Evolutionary conservation across 768 basidiomycete genomes (phyloP).

Genomic region (Tricholoma sp.): DNA sequence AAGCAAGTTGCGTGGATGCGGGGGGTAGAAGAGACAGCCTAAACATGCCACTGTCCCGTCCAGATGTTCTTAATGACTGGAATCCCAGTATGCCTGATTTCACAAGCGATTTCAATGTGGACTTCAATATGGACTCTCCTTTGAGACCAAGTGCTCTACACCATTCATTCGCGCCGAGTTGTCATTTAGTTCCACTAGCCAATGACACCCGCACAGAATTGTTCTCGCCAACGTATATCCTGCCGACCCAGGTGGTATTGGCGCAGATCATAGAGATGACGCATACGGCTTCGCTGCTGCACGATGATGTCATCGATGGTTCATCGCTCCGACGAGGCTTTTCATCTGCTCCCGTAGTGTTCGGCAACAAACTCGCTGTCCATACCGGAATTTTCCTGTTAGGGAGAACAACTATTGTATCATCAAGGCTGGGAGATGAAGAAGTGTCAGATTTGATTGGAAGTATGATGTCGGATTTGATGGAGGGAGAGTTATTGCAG

Average conservation of each 20-base stretch:
- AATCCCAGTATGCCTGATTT: slow-evolving; percentile 72
- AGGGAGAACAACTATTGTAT: slow-evolving; percentile 75
- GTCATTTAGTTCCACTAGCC: slow-evolving; percentile 4
- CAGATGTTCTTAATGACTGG: slow-evolving; percentile 82
- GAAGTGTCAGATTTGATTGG: slow-evolving; percentile 89
- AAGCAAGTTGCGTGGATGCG: slow-evolving; percentile 44
- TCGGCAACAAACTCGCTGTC: slow-evolving; percentile 84
- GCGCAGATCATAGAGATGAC: slow-evolving; percentile 96
- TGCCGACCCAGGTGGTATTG: slow-evolving; percentile 83
- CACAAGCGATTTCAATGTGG: slow-evolving; percentile 48
- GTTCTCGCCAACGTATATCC: slow-evolving; percentile 29
- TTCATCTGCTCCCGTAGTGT: slow-evolving; percentile 76
- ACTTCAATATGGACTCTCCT: slow-evolving; percentile 37
- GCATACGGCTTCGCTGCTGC: slow-evolving; percentile 87
- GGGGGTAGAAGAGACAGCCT: slow-evolving; percentile 52
- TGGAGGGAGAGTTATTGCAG: slow-evolving; percentile 95
- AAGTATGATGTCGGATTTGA: slow-evolving; percentile 80
- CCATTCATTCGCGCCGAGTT: slow-evolving; percentile 19
- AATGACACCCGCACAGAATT: slow-evolving; percentile 8
- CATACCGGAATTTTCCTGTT: slow-evolving; percentile 89
- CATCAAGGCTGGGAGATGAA: slow-evolving; percentile 70
- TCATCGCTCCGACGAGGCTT: slow-evolving; percentile 73
- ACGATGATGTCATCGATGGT: slow-evolving; percentile 91
- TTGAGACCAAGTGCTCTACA: slow-evolving; percentile 15
- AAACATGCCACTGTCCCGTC: slow-evolving; percentile 64